Evolutionary conservation across 768 basidiomycete species (phyloP), one percentile per base, ranked within the genome.

Genomic region (Rhizopogon vesiculosus): DNA sequence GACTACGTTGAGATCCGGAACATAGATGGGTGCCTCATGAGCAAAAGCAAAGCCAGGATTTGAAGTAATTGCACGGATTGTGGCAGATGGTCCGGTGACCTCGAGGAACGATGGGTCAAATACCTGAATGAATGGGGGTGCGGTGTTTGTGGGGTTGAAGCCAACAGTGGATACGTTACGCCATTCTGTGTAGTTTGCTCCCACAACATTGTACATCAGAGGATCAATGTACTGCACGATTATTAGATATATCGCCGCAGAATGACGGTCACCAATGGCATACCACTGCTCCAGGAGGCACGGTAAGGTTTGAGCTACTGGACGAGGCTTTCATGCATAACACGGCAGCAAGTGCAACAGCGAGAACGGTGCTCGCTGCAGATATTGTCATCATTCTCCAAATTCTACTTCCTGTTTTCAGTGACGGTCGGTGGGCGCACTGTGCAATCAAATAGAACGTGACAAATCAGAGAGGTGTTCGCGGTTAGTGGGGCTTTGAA

Each of bases 21-120:
- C 72, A 67, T 83, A 89, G 2, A 91, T 74, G 0, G 87, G 87
- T 2, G 87, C 90, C 69, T 93, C 91, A 64, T 92, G 89, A 16
- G 88, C 89, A 58, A 89, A 83, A 3, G 85, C 85, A 66, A 84
- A 85, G 3, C 76, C 80, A 3, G 78, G 76, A 56, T 83, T 81
- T 7, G 79, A 77, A 0, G 83, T 82, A 45, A 93, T 79, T 56
- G 80, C 66, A 3, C 78, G 76, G 48, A 91, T 77, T 0, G 78
- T 78, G 6, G 89, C 82, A 25, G 72, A 69, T 4, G 67, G 58
- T 1, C 88, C 89, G 1, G 89, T 77, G 54, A 90, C 72, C 7
- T 66, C 54, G 43, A 86, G 70, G 69, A 91, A 90, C n/a, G 69
- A 67, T 3, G 69, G 65, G 60, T 83, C 74, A 63, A 78, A 79